A percentile compares a stretch with the other conserved stretches of the same genome.
phyloP scores from a whole-genome alignment of 2,329 filamentous ascomycete species.

The Apiospora saccharicola region DNA sequence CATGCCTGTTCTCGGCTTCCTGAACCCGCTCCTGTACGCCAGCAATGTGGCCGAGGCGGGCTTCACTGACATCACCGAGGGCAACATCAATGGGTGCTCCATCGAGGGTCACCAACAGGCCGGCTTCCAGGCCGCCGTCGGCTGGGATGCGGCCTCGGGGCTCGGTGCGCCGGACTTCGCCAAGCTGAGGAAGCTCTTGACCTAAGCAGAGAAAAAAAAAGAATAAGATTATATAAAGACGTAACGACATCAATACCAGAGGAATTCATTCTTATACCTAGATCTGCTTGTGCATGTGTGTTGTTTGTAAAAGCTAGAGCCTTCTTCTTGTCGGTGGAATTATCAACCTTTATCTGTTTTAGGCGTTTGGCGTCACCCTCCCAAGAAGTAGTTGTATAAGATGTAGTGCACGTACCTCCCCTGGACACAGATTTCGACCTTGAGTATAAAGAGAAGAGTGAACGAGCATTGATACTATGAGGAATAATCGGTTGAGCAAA shows the following conservation, averaged over 20 bases:
- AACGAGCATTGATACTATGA: too few relatives aligned
- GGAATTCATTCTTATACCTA: neutral
- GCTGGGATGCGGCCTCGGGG: conserved; percentile 60
- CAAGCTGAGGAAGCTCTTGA: conserved; percentile 25
- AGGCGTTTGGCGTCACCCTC: too few relatives aligned
- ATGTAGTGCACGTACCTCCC: too few relatives aligned
- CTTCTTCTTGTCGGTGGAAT: neutral
- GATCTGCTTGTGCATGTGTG: neutral
- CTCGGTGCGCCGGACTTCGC: conserved; percentile 54
- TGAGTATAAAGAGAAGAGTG: too few relatives aligned
- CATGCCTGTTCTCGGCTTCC: conserved; percentile 59
- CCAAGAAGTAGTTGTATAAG: too few relatives aligned
- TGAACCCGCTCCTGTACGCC: conserved; percentile 59
- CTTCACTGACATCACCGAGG: conserved; percentile 51
- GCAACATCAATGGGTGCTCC: conserved; percentile 50
- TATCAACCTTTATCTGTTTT: too few relatives aligned
- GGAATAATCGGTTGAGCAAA: too few relatives aligned
- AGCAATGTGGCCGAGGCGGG: conserved; percentile 41
- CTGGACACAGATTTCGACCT: too few relatives aligned
- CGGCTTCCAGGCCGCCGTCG: conserved; percentile 54
- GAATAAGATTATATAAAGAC: neutral
- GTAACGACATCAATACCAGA: neutral
- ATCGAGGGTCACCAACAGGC: conserved; percentile 43
- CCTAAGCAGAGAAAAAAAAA: neutral
- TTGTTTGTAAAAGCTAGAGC: fast-evolving